Percentiles rank a stretch among this genome's conserved stretches.
These are phyloP conservation scores for Rhodomyrtus psidioides DNA, from an alignment of 441 rosid species.

Conservation along the genomic window DNA sequence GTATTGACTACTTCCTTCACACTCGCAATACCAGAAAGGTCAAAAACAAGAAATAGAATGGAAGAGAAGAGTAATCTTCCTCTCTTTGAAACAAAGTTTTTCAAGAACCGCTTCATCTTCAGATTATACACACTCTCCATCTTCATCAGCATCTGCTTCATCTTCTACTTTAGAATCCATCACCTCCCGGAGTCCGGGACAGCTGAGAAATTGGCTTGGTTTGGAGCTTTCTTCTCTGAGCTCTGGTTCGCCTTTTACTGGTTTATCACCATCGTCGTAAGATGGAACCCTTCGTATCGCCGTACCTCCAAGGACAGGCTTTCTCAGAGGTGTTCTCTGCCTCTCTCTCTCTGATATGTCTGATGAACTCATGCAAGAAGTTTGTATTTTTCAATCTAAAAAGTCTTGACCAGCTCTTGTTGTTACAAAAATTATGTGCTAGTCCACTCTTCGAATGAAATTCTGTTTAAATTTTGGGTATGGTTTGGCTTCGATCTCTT, in stretches of 20 bases:
- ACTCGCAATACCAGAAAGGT: neutral
- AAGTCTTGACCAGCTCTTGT: neutral
- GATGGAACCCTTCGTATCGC: conserved; percentile 6
- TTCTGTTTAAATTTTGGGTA: neutral
- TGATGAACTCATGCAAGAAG: neutral
- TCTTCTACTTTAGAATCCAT: neutral
- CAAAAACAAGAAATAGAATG: neutral
- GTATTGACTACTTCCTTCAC: neutral
- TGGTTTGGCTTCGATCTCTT: neutral
- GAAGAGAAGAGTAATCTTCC: neutral
- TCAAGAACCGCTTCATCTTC: conserved; percentile 3
- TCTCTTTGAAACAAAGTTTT: conserved; percentile 1
- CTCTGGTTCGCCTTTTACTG: neutral
- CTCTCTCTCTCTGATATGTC: neutral
- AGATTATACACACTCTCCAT: neutral
- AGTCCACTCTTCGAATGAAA: neutral
- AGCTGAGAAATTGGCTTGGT: too few species aligned
- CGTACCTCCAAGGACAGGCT: conserved; percentile 14
- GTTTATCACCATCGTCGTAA: neutral
- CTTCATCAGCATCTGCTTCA: neutral
- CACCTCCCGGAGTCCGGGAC: too few species aligned
- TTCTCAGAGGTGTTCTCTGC: neutral
- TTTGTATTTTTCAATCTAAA: neutral
- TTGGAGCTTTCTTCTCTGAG: conserved; percentile 1
- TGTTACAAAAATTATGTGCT: neutral